Evolutionary conservation across 116 monocot genomes (phyloP), one percentile per base, ranked within the genome.

Genomic region (Zostera marina): DNA sequence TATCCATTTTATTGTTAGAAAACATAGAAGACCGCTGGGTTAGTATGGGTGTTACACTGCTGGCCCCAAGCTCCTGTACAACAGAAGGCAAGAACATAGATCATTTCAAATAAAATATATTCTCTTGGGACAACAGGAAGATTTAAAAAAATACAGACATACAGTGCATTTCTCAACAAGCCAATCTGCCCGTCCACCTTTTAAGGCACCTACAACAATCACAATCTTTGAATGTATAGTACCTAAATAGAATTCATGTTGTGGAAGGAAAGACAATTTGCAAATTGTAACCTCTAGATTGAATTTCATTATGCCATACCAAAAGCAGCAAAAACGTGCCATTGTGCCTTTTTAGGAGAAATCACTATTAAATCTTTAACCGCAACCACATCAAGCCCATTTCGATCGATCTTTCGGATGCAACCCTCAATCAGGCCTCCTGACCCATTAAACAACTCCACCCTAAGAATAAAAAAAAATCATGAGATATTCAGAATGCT

Each of bases 101-200:
- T n/a, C 16, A 60, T 21, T 43, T 15, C 40, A 15, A 12, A 13
- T 44, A 45, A 22, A 14, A 47, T 14, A 47, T n/a, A 24, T 11
- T 22, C 52, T 23, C 32, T 15, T 32, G 15, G 8, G 38, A 61
- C 44, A 47, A 14, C 11, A 61, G 10, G 3, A 24, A 44, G 63
- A 41, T 26, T 2, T 1, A 26, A 26, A 26, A 39, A 19, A 21
- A 22, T 45, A 64, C 15, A 69, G 70, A 74, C 86, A 81, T 87
- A 87, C 86, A 47, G 86, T 87, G 66, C 81, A 77, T 78, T 94
- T 94, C 79, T 94, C 94, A 47, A 94, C 60, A 56, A 94, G 88
- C 94, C 94, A 94, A 78, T 94, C 94, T 26, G 88, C 79, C 8
- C 88, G 73, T 44, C 94, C 94, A 41, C 88, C 94, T 80, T 94